Percentiles rank a stretch among this genome's conserved stretches.
These are phyloP conservation scores for Bruguiera parviflora DNA, from an alignment of 345 rosid genomes.

Conservation along the genomic window DNA sequence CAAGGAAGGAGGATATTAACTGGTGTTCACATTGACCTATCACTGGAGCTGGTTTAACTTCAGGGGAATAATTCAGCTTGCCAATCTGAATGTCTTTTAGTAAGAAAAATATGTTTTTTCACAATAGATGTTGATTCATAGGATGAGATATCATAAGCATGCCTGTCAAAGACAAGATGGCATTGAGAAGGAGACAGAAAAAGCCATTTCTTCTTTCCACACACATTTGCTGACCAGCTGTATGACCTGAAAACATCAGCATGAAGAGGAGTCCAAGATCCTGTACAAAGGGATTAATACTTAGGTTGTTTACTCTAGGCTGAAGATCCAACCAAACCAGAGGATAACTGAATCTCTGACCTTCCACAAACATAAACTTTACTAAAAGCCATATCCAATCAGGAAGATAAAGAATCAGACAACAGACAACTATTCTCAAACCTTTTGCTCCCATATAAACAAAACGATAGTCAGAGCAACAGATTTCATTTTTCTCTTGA, in stretches of 20 bases:
- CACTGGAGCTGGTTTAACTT: too few species aligned
- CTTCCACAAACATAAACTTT: slow-evolving; percentile 5
- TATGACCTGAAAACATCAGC: slow-evolving; percentile 96
- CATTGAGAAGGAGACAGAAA: slow-evolving; percentile 67
- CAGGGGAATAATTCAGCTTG: too few species aligned
- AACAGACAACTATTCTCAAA: slow-evolving; percentile 26
- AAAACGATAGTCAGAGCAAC: slow-evolving; percentile 94
- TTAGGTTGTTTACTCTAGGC: slow-evolving; percentile 14
- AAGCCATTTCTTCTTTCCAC: slow-evolving; percentile 84
- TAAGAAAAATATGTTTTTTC: not conserved
- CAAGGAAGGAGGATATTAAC: too few species aligned
- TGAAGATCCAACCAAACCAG: slow-evolving; percentile 21
- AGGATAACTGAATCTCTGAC: not conserved
- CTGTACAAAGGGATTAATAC: slow-evolving; percentile 40
- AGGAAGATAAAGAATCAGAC: slow-evolving; percentile 3
- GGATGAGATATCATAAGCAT: slow-evolving; percentile 11
- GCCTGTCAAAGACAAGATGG: slow-evolving; percentile 80
- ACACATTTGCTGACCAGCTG: slow-evolving; percentile 94
- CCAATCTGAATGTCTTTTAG: not conserved
- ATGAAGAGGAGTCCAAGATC: slow-evolving; percentile 96
- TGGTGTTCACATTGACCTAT: too few species aligned
- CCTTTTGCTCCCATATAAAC: slow-evolving; percentile 98
- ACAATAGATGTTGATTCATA: not conserved
- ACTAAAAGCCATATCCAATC: slow-evolving; percentile 6
- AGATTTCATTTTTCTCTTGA: slow-evolving; percentile 52